Evolutionary conservation across 2,329 filamentous ascomycete genomes (phyloP).

Genomic region (Madurella fahalii): DNA sequence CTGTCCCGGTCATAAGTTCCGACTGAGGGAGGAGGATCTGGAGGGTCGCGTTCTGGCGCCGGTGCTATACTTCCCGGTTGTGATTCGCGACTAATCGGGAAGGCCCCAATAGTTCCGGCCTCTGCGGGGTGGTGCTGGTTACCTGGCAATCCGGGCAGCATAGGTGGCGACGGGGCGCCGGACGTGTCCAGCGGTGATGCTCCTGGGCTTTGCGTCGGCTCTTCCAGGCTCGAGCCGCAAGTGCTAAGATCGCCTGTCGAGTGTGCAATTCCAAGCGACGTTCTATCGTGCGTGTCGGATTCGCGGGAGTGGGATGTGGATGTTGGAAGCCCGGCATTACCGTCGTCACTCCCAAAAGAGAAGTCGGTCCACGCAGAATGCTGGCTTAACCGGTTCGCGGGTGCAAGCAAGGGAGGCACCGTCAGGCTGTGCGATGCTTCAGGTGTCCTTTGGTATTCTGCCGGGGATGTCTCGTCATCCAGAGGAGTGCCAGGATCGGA

Average conservation of each 20-base stretch:
- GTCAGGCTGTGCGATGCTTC: constrained; percentile 44
- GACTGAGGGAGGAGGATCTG: constrained; percentile 42
- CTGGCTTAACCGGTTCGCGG: constrained; percentile 48
- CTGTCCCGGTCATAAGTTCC: constrained; percentile 31
- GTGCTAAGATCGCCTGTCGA: constrained; percentile 30
- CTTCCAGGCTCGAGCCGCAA: constrained; percentile 22
- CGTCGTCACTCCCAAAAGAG: constrained; percentile 50
- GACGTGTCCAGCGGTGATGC: constrained; percentile 31
- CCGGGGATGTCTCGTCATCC: constrained; percentile 25
- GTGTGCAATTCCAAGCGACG: constrained; percentile 20
- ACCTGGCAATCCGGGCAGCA: constrained; percentile 23
- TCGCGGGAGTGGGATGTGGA: constrained; percentile 18
- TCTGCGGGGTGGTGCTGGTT: constrained; percentile 44
- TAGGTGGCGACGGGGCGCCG: constrained; percentile 23
- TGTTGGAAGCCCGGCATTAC: constrained; percentile 29
- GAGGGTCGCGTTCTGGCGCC: constrained; percentile 48
- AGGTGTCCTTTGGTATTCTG: constrained; percentile 30
- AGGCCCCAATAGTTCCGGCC: constrained; percentile 48
- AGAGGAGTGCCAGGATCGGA: constrained; percentile 31
- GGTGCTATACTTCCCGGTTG: constrained; percentile 24
- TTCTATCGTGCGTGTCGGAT: constrained; percentile 15
- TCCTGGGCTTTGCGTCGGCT: constrained; percentile 30
- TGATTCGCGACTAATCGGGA: constrained; percentile 31
- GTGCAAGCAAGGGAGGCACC: constrained; percentile 43
- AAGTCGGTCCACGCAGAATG: constrained; percentile 60